phyloP scores from a whole-genome alignment of 2,329 filamentous ascomycete genomes.

The Hawksworthiomyces lignivorus region DNA sequence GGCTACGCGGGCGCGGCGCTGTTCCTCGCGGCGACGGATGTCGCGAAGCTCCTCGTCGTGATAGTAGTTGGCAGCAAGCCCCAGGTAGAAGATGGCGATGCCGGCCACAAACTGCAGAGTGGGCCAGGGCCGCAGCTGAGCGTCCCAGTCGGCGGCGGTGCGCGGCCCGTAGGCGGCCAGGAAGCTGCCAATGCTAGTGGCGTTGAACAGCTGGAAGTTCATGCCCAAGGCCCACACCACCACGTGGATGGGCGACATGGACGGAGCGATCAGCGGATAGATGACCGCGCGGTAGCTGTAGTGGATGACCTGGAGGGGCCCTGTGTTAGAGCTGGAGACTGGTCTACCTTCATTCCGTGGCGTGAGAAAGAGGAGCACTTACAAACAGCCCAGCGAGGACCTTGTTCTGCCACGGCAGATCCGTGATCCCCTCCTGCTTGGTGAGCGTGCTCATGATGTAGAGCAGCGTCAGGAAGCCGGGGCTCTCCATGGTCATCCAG shows the following conservation, averaged over 20 bases:
- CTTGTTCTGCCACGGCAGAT: constrained; percentile 70
- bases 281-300: constrained; percentile 86
- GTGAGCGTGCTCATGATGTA: constrained; percentile 72
- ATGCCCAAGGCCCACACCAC: constrained; percentile 57
- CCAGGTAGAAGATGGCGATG: constrained; percentile 66
- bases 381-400: constrained; percentile 63
- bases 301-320: constrained; percentile 56
- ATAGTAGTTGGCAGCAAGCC: constrained; percentile 73
- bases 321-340: background rate
- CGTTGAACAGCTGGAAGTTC: constrained; percentile 75
- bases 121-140: constrained; percentile 28
- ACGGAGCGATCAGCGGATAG: constrained; percentile 75
- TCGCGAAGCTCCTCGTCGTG: constrained; percentile 87
- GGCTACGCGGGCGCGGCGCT: constrained; percentile 42
- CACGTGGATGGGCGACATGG: constrained; percentile 83
- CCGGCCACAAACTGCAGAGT: constrained; percentile 51
- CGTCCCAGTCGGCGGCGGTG: constrained; percentile 43
- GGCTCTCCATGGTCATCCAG: constrained; percentile 84
- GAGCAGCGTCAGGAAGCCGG: constrained; percentile 67
- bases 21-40: constrained; percentile 64
- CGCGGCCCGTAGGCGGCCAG: constrained; percentile 75
- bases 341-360: too few species aligned
- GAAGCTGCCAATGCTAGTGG: constrained; percentile 69
- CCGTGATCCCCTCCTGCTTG: constrained; percentile 43
- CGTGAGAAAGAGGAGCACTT: constrained; percentile 23